Base-by-base conservation (phyloP, 305 asterid genomes). In the Fraxinus nigra region DNA sequence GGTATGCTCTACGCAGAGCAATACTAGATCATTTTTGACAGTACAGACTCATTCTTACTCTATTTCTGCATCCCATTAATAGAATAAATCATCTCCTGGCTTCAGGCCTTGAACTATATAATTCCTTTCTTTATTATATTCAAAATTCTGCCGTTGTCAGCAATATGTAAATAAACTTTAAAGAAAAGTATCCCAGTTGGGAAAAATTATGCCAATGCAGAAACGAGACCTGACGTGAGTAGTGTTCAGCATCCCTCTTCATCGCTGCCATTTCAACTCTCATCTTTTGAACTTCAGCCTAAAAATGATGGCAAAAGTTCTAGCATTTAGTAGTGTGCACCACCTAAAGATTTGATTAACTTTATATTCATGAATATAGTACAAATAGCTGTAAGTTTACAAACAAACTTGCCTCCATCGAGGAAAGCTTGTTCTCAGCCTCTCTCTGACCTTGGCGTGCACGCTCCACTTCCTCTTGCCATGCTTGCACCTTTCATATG, bases 391-490 rank as follows among this genome's bases (percentile, higher is more conserved):
- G 46, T 28, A 85, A 82, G 70, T 22, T 77, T 84, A 34, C 81
- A 74, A 65, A 79, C 51, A 76, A 79, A 86, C 97, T 92, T 93
- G 91, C 99, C 98, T 97, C 99, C 92, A 92, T 89, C 33, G 95
- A 91, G 80, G 98, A 91, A 88, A 93, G 92, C 84, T 93, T 97
- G 88, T 88, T 92, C 87, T 97, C 99, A 80, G 98, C 98, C 87
- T 97, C 99, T 87, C 99, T 91, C 87, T 97, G 99, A 87, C 95
- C 86, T 86, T 89, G 93, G 81, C 98, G 98, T 18, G 98, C 93
- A 76, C 98, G 98, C 90, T 95, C 99, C 88, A 95, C 97, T 92
- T 97, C 99, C 86, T 93, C 98, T 88, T 97, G 98, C 98, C 97
- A 92, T 85, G 98, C 98, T 89, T 97, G 98, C 85, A 91, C 90